A percentile compares a stretch with the other conserved stretches of the same genome.
Conservation (phyloP, 2,329 filamentous ascomycete species). For the Neonectria faginata region DNA sequence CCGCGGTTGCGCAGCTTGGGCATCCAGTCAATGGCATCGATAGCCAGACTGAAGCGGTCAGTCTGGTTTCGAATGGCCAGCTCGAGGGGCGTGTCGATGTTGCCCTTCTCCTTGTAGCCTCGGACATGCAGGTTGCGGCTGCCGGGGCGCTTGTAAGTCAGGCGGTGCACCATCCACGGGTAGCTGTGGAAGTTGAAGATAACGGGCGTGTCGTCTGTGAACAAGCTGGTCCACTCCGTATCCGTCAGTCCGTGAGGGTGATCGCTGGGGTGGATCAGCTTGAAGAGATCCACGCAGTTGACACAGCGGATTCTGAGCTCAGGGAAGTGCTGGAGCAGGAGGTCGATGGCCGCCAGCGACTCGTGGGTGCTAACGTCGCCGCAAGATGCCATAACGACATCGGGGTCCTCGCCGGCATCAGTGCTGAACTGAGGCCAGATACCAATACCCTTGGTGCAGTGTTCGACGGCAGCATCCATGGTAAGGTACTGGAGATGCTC, state of each 20-base stretch:
- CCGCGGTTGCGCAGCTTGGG: conserved; percentile 72
- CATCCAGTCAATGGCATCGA: conserved; percentile 79
- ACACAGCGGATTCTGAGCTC: conserved; percentile 81
- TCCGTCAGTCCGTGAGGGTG: conserved; percentile 80
- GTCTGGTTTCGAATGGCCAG: conserved; percentile 82
- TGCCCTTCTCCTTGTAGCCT: conserved; percentile 85
- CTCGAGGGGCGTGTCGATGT: conserved; percentile 84
- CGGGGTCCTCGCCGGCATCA: conserved; percentile 74
- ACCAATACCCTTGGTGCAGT: conserved; percentile 82
- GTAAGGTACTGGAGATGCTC: conserved; percentile 80
- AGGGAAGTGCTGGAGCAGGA: conserved; percentile 78
- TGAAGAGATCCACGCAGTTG: conserved; percentile 85
- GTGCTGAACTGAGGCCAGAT: conserved; percentile 84
- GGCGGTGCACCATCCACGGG: conserved; percentile 81
- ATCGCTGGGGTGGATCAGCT: conserved; percentile 75
- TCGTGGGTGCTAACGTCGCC: conserved; percentile 82
- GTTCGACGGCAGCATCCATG: conserved; percentile 78
- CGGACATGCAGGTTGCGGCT: conserved; percentile 77
- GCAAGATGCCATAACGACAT: conserved; percentile 80
- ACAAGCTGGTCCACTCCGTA: conserved; percentile 74
- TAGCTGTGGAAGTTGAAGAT: conserved; percentile 90
- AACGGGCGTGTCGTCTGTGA: conserved; percentile 77
- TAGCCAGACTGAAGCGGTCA: conserved; percentile 81
- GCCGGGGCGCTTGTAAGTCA: conserved; percentile 81
- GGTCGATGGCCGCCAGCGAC: conserved; percentile 78